Base-by-base conservation (phyloP, 208 protist species). In the Angomonas ambiguus region DNA sequence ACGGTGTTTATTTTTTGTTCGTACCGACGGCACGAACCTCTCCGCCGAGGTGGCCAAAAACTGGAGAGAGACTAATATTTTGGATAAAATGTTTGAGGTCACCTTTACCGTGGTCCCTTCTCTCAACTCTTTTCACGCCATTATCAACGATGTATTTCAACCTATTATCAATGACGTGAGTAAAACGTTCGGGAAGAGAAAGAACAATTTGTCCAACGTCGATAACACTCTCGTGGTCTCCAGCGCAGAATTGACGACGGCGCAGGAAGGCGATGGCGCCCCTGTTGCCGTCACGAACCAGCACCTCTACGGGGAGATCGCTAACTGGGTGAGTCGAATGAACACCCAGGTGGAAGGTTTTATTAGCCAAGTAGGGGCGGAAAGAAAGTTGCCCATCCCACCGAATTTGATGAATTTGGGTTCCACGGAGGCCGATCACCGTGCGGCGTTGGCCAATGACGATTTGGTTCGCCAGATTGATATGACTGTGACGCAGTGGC, bases 401-500 rank as follows among this genome's bases (percentile, higher is more conserved):
- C 76, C 83, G 58, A 82, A 85, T 66, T 59, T 92, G 16, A 60
- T 95, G 32, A 72, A 77, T 33, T 77, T 98, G 55, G 87, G 87
- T 42, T 75, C 79, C 55, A 85, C 72, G 45, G 92, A 97, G 16
- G 71, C 78, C 31, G 86, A 92, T 51, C 28, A 96, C 28, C 82
- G 87, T 41, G 83, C 83, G 18, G 87, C 81, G 13, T 71, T 94
- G 16, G 68, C 74, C 24, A 95, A 96, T 73, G 89, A 93, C 62
- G 92, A 96, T 31, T 35, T 95, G 42, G 74, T 98, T 32, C 74
- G 79, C 11, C 84, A 97, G 64, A 84, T 98, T 53, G 90, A 96
- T 65, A 62, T 85, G 16, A 91, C 89, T 0, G 85, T 98, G 1
- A 64, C 85, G 24, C 83, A 95, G 70, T 98, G 93, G 93, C 91